A percentile compares a stretch with the other conserved stretches of the same genome.
Evolutionary conservation across 2,329 filamentous ascomycete species (phyloP).

Genomic region (Fusarium sp.): DNA sequence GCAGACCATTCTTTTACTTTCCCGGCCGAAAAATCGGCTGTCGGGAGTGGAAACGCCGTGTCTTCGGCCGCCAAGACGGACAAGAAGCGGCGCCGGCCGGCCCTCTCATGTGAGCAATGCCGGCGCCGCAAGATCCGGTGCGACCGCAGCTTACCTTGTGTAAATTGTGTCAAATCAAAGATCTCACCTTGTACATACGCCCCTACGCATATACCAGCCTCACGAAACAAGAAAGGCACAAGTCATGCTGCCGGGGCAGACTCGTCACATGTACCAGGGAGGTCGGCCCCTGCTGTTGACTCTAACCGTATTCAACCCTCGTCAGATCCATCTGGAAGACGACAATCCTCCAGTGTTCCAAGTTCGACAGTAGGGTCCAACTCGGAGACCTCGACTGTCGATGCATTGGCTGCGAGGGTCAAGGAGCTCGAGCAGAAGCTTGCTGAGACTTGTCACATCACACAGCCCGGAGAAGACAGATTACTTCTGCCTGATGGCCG

Average conservation of each 20-base stretch:
- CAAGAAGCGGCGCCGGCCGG: conserved; percentile 56
- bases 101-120: conserved; percentile 68
- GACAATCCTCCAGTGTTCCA: conserved; percentile 42
- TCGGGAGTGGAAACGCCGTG: conserved; percentile 17
- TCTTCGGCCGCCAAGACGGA: conserved; percentile 36
- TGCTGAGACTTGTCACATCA: conserved; percentile 46
- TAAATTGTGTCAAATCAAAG: conserved; percentile 68
- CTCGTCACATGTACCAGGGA: conserved; percentile 35
- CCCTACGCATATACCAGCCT: conserved; percentile 51
- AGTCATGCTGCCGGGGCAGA: conserved; percentile 6
- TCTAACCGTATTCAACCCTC: conserved; percentile 13
- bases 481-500: conserved; percentile 2
- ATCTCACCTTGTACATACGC: conserved; percentile 67
- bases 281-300: conserved; percentile 33
- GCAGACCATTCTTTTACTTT: conserved; percentile 14
- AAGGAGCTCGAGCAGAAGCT: conserved; percentile 60
- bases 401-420: conserved; percentile 55
- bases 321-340: background rate
- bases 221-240: conserved; percentile 40
- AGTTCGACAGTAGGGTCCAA: conserved; percentile 47
- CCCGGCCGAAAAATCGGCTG: background rate
- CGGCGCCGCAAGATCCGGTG: conserved; percentile 72
- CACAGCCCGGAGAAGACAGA: conserved; percentile 30
- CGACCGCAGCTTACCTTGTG: conserved; percentile 69
- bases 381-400: conserved; percentile 46